These are phyloP conservation scores for Ogataea degrootiae DNA, from an alignment of 805 yeast genomes.

Conservation along the genomic window DNA sequence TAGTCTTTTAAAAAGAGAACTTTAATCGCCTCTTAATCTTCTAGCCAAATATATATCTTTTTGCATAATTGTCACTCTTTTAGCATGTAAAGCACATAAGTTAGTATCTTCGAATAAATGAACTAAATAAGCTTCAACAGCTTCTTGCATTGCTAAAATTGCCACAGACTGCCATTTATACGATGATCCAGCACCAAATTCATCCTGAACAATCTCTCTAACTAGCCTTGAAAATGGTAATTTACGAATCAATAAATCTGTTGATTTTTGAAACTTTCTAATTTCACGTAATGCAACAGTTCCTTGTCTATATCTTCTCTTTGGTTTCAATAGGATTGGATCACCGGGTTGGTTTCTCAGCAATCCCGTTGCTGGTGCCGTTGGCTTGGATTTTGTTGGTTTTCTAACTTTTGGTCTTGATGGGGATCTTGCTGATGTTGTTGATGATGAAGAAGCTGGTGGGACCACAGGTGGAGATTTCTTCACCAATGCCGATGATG, in stretches of 20 bases:
- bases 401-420: constrained; percentile 3
- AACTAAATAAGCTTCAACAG: constrained; percentile 72
- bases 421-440: constrained; percentile 4
- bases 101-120: constrained; percentile 75
- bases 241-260: constrained; percentile 64
- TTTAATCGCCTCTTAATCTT: constrained; percentile 55
- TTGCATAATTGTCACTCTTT: constrained; percentile 80
- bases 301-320: constrained; percentile 54
- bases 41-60: constrained; percentile 78
- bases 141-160: constrained; percentile 73
- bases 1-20: not conserved
- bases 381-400: not conserved
- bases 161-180: constrained; percentile 80
- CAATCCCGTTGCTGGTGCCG: constrained; percentile 28
- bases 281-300: constrained; percentile 65
- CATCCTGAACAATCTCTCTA: constrained; percentile 65
- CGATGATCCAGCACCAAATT: constrained; percentile 48
- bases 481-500: constrained; percentile 9
- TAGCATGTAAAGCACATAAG: constrained; percentile 72
- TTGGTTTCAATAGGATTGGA: constrained; percentile 33
- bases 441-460: not conserved
- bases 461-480: constrained; percentile 9
- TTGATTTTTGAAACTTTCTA: constrained; percentile 58
- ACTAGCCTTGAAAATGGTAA: constrained; percentile 76
- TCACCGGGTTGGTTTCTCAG: constrained; percentile 52